Evolutionary conservation across 2,329 filamentous ascomycete species (phyloP), one percentile per base, ranked within the genome.

Genomic region (Penicillium capsulatum): DNA sequence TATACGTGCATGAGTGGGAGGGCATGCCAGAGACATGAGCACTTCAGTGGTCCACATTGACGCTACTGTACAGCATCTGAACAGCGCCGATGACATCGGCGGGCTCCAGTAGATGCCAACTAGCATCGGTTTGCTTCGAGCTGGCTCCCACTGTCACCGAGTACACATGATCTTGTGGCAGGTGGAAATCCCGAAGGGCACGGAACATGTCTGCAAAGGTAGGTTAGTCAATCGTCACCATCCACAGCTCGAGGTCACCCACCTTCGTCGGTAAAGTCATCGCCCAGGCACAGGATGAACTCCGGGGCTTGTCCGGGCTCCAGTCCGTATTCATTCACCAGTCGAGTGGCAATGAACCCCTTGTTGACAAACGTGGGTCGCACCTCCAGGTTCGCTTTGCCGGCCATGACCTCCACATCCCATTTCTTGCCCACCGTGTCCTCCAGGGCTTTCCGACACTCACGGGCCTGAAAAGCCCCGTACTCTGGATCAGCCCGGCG

Each of bases 361-460:
- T 98, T 98, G 75, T 97, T 97, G 70, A 98, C 89, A 58, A 94
- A 95, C 1, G 83, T 90, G 17, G 91, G 91, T n/a, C 92, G 83
- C 20, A 97, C 91, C 67, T 98, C 92, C 17, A 98, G 75, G 61
- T 97, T 97, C 46, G 91, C 91, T 70, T 97, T 98, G 55, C 92
- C 92, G 0, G 82, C 79, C 89, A 97, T 97, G 44, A 98, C 89
- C 57, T 97, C 91, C 3, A 97, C 86, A 33, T 95, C 89, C 78
- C 84, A 95, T 48, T 80, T 80, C 59, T 81, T 84, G 36, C 72
- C 81, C 1, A 95, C 84, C 0, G 81, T 86, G 3, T 75, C 71
- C 61, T 94, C 84, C 11, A 98, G 77, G 50, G 90, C 80, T 62
- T 84, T 84, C 50, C 89, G 83, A 58, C 88, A 94, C 61, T 90